phyloP scores from a whole-genome alignment of 305 asterid species.

The Solanum hybrid region DNA sequence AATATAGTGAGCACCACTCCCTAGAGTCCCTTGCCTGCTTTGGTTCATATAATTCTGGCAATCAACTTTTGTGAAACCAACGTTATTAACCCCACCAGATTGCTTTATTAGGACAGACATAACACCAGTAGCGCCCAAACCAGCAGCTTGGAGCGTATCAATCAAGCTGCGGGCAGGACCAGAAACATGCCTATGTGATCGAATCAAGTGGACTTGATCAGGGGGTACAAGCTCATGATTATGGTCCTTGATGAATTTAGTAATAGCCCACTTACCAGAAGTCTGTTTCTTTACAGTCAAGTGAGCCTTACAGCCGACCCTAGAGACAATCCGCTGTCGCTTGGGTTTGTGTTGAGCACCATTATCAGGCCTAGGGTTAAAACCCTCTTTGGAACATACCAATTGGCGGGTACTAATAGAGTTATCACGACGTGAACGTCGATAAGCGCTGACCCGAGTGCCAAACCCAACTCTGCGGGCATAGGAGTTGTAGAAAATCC shows the following conservation, averaged over 20 bases:
- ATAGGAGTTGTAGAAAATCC: conserved; percentile 14
- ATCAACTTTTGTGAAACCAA: conserved; percentile 2
- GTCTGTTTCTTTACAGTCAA: conserved; percentile 7
- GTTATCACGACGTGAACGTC: conserved; percentile 15
- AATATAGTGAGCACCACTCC: conserved; percentile 55
- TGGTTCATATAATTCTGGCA: conserved; percentile 6
- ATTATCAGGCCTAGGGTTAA: conserved; percentile 7
- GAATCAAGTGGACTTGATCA: not conserved
- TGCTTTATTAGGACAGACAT: not conserved
- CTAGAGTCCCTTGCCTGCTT: conserved; percentile 40
- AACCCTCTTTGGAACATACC: conserved; percentile 17
- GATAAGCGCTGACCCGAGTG: conserved; percentile 14
- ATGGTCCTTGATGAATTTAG: not conserved
- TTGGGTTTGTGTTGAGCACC: conserved; percentile 6
- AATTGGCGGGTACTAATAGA: conserved; percentile 13
- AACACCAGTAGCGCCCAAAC: not conserved
- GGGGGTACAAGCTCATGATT: not conserved
- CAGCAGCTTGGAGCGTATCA: conserved; percentile 4
- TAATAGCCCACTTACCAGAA: not conserved
- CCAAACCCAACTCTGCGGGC: conserved; percentile 14
- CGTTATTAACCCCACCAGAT: not conserved
- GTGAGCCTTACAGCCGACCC: conserved; percentile 26
- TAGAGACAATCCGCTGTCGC: conserved; percentile 17
- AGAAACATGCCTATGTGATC: conserved; percentile 3
- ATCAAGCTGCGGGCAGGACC: conserved; percentile 5